Evolutionary conservation across 129 eudicot species (phyloP), one percentile per base, ranked within the genome.

Genomic region (Centrapalus pauciflorus): DNA sequence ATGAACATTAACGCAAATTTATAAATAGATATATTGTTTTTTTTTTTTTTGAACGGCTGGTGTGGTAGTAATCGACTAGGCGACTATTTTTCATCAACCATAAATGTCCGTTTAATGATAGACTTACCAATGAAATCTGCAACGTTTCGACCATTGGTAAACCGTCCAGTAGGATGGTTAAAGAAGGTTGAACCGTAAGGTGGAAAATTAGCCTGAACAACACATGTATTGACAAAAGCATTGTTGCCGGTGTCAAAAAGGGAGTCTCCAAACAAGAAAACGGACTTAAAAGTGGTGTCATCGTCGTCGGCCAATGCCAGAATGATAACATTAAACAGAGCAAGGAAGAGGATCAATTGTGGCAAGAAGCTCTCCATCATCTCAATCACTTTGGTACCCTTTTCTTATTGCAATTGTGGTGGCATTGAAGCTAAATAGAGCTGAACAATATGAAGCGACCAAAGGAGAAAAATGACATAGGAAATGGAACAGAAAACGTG

Each of bases 91-190:
- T n/a, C n/a, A n/a, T n/a, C n/a, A n/a, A n/a, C n/a, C n/a, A n/a
- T n/a, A n/a, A 55, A 27, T 10, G 7, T 26, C 24, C 14, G 24
- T 40, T 41, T 34, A 27, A 34, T 24, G 28, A 50, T 12, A 40
- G 20, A 67, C 78, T 77, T 54, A 86, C 94, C 63, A 27, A 86
- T 74, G 63, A 86, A 86, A 62, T 86, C 94, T 0, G 75, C 76
- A 3, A 86, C 84, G 7, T 84, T 86, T 66, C 94, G 85, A 51
- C 94, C 94, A 70, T 82, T 82, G 17, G 86, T 86, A 78, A 86
- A 86, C 19, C 94, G 76, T 50, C 94, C 89, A 7, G 89, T 86
- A 12, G 94, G 86, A 66, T 33, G 78, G 49, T 77, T 76, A 58
- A 86, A 86, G 76, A 76, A 86, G 34, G 11, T 62, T 9, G 79